Evolutionary conservation across 2,329 filamentous ascomycete species (phyloP).

Genomic region (Aspergillus sclerotialis): DNA sequence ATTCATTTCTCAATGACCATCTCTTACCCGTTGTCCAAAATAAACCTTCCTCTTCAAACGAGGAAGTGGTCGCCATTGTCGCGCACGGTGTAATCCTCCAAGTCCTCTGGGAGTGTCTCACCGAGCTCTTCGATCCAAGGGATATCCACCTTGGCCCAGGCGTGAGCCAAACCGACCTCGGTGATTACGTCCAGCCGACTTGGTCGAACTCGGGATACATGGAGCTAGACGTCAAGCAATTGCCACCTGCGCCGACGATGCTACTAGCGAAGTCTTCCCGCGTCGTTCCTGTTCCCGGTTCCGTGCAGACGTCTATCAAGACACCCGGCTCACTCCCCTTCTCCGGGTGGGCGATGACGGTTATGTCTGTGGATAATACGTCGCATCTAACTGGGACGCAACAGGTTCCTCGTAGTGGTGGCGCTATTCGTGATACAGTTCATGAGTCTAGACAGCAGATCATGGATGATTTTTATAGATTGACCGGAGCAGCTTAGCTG

Average conservation of each 20-base stretch:
- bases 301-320: background rate
- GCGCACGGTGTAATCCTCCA: constrained; percentile 77
- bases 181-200: constrained; percentile 46
- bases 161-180: constrained; percentile 25
- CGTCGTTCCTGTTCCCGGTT: background rate
- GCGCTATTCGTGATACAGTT: constrained; percentile 69
- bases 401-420: constrained; percentile 58
- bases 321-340: background rate
- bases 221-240: constrained; percentile 35
- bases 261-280: background rate
- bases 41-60: constrained; percentile 14
- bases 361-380: constrained; percentile 61
- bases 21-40: constrained; percentile 51
- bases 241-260: background rate
- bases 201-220: constrained; percentile 63
- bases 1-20: constrained; percentile 58
- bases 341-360: constrained; percentile 40
- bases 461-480: constrained; percentile 70
- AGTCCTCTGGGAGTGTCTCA: constrained; percentile 59
- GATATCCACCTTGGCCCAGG: constrained; percentile 39
- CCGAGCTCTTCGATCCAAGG: constrained; percentile 46
- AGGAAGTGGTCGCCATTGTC: constrained; percentile 57
- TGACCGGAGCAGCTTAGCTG: constrained; percentile 6
- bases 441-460: constrained; percentile 69
- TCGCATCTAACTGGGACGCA: constrained; percentile 58